Base-by-base conservation (phyloP, 2,329 filamentous ascomycete genomes). In the Cryphonectria nitschkei region DNA sequence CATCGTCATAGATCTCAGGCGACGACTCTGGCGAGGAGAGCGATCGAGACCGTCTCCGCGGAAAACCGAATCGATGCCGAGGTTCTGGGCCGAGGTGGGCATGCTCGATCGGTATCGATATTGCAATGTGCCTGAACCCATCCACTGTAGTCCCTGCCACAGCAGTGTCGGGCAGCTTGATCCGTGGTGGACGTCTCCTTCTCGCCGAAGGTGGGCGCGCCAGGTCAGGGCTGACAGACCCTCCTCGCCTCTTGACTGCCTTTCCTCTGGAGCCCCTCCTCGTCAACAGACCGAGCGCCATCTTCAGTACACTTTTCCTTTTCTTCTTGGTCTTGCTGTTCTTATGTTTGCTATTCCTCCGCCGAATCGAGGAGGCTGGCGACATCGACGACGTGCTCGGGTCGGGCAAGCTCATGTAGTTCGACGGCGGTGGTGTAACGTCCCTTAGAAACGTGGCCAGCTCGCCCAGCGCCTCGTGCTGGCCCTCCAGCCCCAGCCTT, bases 61-160 rank as follows among this genome's bases (percentile, higher is more conserved):
- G 32, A 8, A 34, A 41, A 9, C 37, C 66, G 66, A 74, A 68
- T 16, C 75, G 74, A 39, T 77, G 74, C 63, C 77, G 77, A 52
- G 76, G 74, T 29, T 75, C 72, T 7, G 76, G 73, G 2, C 80
- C 81, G 60, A 85, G 78, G 32, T 86, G 82, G 6, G 82, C 83
- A 70, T 86, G 80, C 73, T 87, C 83, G 16, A 85, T 71, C 1
- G 88, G 88, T 61, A 90, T 89, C 0, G 87, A 89, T 67, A 90
- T 90, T 70, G 87, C 86, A 73, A 90, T 89, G 74, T 90, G 85
- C 5, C 86, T 82, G 75, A 87, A 81, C 1, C 88, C 88, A 2
- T 81, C 83, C 8, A 78, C 85, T 0, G 87, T 89, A 50, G 79
- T 85, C 9, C 86, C 85, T 4, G 86, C 84, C 19, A 90, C 81